phyloP scores from a whole-genome alignment of 140 eudicot genomes.

The Senecio squalidus region DNA sequence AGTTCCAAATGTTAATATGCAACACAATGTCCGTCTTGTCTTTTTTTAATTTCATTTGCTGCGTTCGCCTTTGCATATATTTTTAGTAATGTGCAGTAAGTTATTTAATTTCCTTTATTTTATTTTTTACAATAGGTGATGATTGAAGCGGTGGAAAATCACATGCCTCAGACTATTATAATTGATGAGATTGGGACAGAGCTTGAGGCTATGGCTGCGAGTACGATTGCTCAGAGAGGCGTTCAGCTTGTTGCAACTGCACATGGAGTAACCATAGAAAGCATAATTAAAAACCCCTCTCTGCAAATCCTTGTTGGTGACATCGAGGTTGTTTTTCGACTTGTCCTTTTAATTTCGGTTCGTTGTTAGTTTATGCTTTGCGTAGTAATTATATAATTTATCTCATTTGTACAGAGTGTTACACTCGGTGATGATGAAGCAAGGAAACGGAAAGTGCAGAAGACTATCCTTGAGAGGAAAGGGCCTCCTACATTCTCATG shows the following conservation, averaged over 20 bases:
- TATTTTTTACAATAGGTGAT: constrained; percentile 50
- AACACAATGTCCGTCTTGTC: constrained; percentile 69
- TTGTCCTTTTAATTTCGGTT: not conserved
- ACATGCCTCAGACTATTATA: constrained; percentile 90
- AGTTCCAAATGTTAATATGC: constrained; percentile 98
- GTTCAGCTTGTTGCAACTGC: constrained; percentile 99
- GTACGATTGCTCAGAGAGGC: constrained; percentile 98
- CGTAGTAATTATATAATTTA: not conserved
- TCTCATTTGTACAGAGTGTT: constrained; percentile 58
- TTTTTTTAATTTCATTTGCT: not conserved
- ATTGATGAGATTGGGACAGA: constrained; percentile 97
- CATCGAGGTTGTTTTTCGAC: constrained; percentile 62
- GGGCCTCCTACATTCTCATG: constrained; percentile 95
- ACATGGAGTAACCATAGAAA: constrained; percentile 87
- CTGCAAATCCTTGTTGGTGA: constrained; percentile 95
- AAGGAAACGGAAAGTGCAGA: constrained; percentile 90
- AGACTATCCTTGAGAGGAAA: constrained; percentile 94
- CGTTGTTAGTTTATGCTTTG: not conserved
- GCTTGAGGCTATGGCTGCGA: constrained; percentile 94
- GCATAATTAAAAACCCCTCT: constrained; percentile 84
- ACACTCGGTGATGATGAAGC: constrained; percentile 99
- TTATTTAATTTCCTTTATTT: not conserved
- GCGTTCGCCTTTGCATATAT: not conserved
- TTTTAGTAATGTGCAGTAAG: not conserved
- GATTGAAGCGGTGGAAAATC: constrained; percentile 99